Percentiles rank a stretch among this genome's conserved stretches.
Conservation (phyloP, 441 rosid species). For the Euphorbia corollata region DNA sequence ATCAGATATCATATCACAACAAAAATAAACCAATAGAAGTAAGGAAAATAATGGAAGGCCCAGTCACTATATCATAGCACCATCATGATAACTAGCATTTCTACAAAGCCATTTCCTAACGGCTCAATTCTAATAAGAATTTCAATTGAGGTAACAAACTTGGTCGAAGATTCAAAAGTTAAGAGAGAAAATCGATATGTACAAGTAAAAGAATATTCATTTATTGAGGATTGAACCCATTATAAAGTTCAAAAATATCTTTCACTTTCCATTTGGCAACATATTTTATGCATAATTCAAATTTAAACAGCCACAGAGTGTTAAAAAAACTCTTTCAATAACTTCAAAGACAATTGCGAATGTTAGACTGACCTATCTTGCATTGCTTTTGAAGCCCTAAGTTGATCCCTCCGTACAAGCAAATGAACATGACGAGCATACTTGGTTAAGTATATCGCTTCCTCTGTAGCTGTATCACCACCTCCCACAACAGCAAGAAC, state of each 20-base stretch:
- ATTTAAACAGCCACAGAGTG: constrained; percentile 5
- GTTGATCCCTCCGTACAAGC: constrained; percentile 76
- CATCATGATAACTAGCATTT: not conserved
- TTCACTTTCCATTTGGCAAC: not conserved
- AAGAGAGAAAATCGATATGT: not conserved
- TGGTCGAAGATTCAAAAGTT: constrained; percentile 1
- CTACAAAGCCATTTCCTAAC: not conserved
- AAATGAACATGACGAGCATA: constrained; percentile 95
- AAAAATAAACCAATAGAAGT: constrained; percentile 5
- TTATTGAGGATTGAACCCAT: not conserved
- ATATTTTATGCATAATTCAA: not conserved
- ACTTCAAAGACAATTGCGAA: not conserved
- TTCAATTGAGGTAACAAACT: not conserved
- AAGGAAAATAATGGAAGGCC: constrained; percentile 8
- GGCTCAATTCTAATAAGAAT: not conserved
- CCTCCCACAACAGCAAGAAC: constrained; percentile 97
- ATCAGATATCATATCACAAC: constrained; percentile 9
- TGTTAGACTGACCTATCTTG: constrained; percentile 78
- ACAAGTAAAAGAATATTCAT: not conserved
- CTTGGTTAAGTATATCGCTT: constrained; percentile 86
- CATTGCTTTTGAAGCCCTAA: constrained; percentile 96
- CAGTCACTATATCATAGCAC: constrained; percentile 5
- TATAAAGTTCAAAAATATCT: not conserved
- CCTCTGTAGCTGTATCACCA: constrained; percentile 98
- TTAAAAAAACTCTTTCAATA: not conserved